These are phyloP conservation scores for Imleria badia DNA, from an alignment of 768 basidiomycete species.

Conservation along the genomic window DNA sequence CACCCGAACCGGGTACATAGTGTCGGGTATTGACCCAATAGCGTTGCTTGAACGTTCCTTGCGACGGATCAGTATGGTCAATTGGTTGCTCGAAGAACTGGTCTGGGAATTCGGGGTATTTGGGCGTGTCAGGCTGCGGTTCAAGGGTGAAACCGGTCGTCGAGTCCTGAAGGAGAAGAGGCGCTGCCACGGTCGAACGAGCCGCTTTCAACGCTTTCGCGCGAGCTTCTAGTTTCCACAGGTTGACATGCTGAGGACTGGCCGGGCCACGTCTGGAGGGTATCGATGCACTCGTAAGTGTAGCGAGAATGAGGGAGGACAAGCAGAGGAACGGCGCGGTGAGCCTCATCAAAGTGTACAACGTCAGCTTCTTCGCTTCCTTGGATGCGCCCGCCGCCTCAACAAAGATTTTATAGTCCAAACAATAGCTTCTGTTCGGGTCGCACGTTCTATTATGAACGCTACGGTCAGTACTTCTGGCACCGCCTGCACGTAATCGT, in stretches of 20 bases:
- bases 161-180: slow-evolving; percentile 25
- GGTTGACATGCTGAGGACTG: slow-evolving; percentile 63
- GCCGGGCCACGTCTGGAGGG: slow-evolving; percentile 16
- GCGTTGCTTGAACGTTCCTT: slow-evolving; percentile 76
- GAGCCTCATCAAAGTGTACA: slow-evolving; percentile 17
- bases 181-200: slow-evolving; percentile 8
- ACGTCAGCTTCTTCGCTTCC: neutral
- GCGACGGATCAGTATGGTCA: slow-evolving; percentile 68
- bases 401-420: neutral
- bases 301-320: slow-evolving; percentile 7
- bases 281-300: slow-evolving; percentile 9
- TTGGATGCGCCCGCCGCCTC: neutral
- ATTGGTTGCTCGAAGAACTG: slow-evolving; percentile 83
- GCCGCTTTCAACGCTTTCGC: slow-evolving; percentile 16
- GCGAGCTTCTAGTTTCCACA: slow-evolving; percentile 51
- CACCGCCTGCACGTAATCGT: too few species aligned
- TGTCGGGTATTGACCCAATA: slow-evolving; percentile 91
- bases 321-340: slow-evolving; percentile 10
- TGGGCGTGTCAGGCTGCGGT: slow-evolving; percentile 1
- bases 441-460: too few species aligned
- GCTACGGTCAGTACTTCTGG: too few species aligned
- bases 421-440: too few species aligned
- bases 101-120: slow-evolving; percentile 46
- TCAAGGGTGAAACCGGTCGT: slow-evolving; percentile 11
- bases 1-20: slow-evolving; percentile 67